These are phyloP conservation scores for Tetraselmis striata DNA, from an alignment of 139 green algal genomes.

Conservation along the genomic window DNA sequence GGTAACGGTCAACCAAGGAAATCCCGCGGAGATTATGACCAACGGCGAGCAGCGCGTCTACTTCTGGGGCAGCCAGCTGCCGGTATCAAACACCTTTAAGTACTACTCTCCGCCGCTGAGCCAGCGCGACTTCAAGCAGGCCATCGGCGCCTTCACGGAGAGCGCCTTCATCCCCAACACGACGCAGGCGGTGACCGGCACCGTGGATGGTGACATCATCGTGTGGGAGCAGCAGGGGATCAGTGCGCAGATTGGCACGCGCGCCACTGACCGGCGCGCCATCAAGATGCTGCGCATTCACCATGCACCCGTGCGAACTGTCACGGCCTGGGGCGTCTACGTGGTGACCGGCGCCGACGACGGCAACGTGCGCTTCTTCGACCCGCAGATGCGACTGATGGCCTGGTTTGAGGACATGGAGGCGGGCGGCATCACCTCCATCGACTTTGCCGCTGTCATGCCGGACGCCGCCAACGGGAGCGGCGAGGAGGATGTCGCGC, in stretches of 20 bases:
- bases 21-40: conserved; percentile 45
- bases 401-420: conserved; percentile 57
- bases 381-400: conserved; percentile 35
- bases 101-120: conserved; percentile 58
- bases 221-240: conserved; percentile 67
- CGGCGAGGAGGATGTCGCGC: neutral
- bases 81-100: conserved; percentile 27
- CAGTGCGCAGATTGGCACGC: conserved; percentile 40
- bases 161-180: conserved; percentile 53
- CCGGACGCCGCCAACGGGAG: neutral
- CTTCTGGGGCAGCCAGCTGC: conserved; percentile 48
- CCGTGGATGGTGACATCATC: conserved; percentile 63
- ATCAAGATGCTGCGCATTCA: conserved; percentile 75
- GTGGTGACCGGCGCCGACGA: conserved; percentile 55
- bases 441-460: neutral
- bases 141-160: conserved; percentile 50
- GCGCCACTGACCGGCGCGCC: conserved; percentile 43
- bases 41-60: conserved; percentile 55
- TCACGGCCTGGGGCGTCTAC: conserved; percentile 42
- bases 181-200: conserved; percentile 44
- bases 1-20: conserved; percentile 29
- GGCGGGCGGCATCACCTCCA: conserved; percentile 10
- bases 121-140: conserved; percentile 60
- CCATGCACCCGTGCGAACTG: neutral
- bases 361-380: conserved; percentile 63